phyloP scores from a whole-genome alignment of 768 basidiomycete species.

The Psilocybe cyanescens region DNA sequence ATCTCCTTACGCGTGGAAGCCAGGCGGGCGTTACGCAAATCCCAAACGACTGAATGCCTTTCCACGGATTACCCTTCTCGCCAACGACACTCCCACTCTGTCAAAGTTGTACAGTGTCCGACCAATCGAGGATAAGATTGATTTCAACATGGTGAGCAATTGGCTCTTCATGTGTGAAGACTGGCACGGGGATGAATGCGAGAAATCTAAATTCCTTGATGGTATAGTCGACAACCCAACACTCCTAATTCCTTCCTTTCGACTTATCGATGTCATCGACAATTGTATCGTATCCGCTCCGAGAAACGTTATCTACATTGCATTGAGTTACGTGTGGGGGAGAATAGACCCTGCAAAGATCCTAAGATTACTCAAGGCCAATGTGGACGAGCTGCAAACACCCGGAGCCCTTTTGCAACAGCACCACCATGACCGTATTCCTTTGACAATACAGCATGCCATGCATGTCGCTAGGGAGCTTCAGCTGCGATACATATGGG shows the following conservation, averaged over 20 bases:
- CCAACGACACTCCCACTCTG: slow-evolving; percentile 12
- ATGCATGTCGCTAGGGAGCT: not conserved
- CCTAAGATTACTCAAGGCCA: slow-evolving; percentile 4
- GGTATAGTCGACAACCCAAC: slow-evolving; percentile 7
- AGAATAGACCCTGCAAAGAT: slow-evolving; percentile 6
- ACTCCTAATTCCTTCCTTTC: slow-evolving; percentile 7
- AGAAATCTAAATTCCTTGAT: slow-evolving; percentile 1
- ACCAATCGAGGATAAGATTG: slow-evolving; percentile 7
- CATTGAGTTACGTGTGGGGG: slow-evolving; percentile 20
- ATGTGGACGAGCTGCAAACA: not conserved
- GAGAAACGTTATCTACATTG: slow-evolving; percentile 5
- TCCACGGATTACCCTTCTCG: slow-evolving; percentile 13
- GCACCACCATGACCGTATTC: slow-evolving; percentile 1
- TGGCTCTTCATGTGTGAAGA: slow-evolving; percentile 11
- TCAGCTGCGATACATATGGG: slow-evolving; percentile 2
- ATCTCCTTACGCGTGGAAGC: not conserved
- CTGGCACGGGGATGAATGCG: slow-evolving; percentile 4
- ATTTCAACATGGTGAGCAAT: slow-evolving; percentile 11
- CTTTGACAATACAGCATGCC: slow-evolving; percentile 9
- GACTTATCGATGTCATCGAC: slow-evolving; percentile 17
- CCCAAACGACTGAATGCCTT: not conserved
- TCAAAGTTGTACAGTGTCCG: slow-evolving; percentile 3
- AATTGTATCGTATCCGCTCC: slow-evolving; percentile 15
- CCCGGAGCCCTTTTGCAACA: slow-evolving; percentile 6
- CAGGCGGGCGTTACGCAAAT: not conserved